Evolutionary conservation across 106 monocot species (phyloP).

Genomic region (Platanthera zijinensis): DNA sequence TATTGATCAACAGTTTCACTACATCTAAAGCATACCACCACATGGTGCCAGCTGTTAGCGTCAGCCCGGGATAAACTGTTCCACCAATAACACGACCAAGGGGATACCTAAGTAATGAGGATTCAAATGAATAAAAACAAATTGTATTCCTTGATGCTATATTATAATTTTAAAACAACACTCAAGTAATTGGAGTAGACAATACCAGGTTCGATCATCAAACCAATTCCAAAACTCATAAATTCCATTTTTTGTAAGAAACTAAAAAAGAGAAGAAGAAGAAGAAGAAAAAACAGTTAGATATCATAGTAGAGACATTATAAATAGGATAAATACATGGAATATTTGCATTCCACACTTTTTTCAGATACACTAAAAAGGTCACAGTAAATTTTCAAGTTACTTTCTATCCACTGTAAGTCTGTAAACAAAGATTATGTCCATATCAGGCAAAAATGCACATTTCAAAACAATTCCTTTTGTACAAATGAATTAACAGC

Average conservation of each 20-base stretch:
- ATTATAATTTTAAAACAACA: background rate
- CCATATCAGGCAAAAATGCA: background rate
- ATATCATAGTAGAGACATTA: background rate
- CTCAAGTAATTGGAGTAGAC: background rate
- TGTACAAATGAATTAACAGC: background rate
- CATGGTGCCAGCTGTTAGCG: slow-evolving; percentile 85
- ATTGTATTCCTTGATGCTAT: background rate
- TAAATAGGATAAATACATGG: background rate
- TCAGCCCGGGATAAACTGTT: slow-evolving; percentile 96
- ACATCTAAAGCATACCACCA: slow-evolving; percentile 63
- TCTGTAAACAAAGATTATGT: background rate
- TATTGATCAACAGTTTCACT: background rate
- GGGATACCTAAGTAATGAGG: slow-evolving; percentile 66
- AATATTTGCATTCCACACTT: background rate
- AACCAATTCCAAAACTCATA: slow-evolving; percentile 99
- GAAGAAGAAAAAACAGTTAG: slow-evolving; percentile 9
- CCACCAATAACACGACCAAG: slow-evolving; percentile 99
- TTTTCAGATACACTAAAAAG: background rate
- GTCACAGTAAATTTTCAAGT: background rate
- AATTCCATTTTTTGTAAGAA: slow-evolving; percentile 94
- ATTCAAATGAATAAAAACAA: background rate
- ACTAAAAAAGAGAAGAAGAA: slow-evolving; percentile 43
- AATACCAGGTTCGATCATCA: slow-evolving; percentile 96
- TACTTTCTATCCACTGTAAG: background rate
- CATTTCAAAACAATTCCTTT: background rate